phyloP scores from a whole-genome alignment of 345 rosid species.

The Viola odorata region DNA sequence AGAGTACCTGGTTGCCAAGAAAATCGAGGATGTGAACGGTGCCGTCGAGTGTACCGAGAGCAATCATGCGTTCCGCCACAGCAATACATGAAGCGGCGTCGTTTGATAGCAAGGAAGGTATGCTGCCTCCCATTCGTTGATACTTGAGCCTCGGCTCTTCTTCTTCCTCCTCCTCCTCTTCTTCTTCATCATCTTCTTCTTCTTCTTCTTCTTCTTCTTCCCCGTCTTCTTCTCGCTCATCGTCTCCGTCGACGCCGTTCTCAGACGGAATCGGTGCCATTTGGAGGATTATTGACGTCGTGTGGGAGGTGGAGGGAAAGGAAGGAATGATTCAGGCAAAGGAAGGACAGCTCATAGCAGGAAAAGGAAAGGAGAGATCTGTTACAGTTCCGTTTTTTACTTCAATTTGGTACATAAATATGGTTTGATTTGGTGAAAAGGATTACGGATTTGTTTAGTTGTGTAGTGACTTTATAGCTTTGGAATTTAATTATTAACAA shows the following conservation, averaged over 20 bases:
- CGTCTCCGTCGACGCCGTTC: constrained; percentile 89
- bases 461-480: background rate
- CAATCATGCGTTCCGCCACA: constrained; percentile 95
- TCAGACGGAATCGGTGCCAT: constrained; percentile 82
- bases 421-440: background rate
- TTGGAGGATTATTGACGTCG: constrained; percentile 18
- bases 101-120: constrained; percentile 71
- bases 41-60: constrained; percentile 89
- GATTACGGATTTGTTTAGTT: background rate
- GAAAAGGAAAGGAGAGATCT: constrained; percentile 4
- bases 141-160: constrained; percentile 96
- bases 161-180: constrained; percentile 58
- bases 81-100: constrained; percentile 94
- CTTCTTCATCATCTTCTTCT: constrained; percentile 28
- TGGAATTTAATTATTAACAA: constrained; percentile 23
- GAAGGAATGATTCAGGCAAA: constrained; percentile 3
- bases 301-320: background rate
- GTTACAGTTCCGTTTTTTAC: background rate
- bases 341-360: too few species aligned
- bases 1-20: constrained; percentile 77
- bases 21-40: constrained; percentile 92
- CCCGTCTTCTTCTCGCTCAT: constrained; percentile 67
- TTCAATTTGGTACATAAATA: background rate
- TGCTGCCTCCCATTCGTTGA: constrained; percentile 95
- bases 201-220: constrained; percentile 19